A percentile compares a stretch with the other conserved stretches of the same genome.
Evolutionary conservation across 345 rosid genomes (phyloP).

Genomic region (Lepidium didymum): DNA sequence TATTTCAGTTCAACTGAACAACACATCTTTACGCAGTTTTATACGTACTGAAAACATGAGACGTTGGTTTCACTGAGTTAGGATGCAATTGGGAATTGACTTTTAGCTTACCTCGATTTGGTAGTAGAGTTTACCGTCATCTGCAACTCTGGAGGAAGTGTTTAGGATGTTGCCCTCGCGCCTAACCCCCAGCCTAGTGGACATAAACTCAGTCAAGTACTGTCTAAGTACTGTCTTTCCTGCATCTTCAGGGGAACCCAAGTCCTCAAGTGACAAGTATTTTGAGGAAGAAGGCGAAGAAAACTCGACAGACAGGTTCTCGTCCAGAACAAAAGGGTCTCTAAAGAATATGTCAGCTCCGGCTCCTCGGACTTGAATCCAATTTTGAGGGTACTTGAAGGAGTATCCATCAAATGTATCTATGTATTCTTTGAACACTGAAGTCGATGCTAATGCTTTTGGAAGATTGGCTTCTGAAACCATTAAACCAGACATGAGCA

Average conservation of each 20-base stretch:
- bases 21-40: not conserved
- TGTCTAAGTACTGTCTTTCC: slow-evolving; percentile 73
- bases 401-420: slow-evolving; percentile 92
- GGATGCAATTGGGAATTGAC: not conserved
- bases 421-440: slow-evolving; percentile 64
- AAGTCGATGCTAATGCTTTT: slow-evolving; percentile 38
- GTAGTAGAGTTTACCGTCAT: slow-evolving; percentile 85
- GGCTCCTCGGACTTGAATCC: slow-evolving; percentile 89
- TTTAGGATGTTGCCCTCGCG: slow-evolving; percentile 60
- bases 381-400: slow-evolving; percentile 73
- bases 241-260: slow-evolving; percentile 83
- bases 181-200: slow-evolving; percentile 84
- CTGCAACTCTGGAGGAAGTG: slow-evolving; percentile 77
- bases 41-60: not conserved
- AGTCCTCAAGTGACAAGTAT: slow-evolving; percentile 67
- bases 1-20: not conserved
- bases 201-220: slow-evolving; percentile 95
- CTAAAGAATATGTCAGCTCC: slow-evolving; percentile 96
- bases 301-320: slow-evolving; percentile 76
- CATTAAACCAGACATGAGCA: slow-evolving; percentile 52
- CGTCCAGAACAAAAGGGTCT: slow-evolving; percentile 81
- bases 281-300: slow-evolving; percentile 94
- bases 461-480: slow-evolving; percentile 34
- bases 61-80: not conserved
- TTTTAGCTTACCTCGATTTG: slow-evolving; percentile 64